Evolutionary conservation across 2,329 filamentous ascomycete species (phyloP), one percentile per base, ranked within the genome.

Genomic region (Colletotrichum aenigma): DNA sequence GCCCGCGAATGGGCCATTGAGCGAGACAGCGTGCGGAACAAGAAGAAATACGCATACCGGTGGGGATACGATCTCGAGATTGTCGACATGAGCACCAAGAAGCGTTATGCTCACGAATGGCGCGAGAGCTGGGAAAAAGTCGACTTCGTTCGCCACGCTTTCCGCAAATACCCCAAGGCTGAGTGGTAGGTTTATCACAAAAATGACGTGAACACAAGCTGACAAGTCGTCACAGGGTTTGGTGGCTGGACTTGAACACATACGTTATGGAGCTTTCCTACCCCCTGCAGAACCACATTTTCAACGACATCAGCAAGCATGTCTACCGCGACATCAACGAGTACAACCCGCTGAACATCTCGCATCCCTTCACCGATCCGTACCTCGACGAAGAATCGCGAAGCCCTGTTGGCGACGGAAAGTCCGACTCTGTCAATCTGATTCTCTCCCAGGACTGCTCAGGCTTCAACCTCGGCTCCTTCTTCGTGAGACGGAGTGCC

Each of bases 81-180:
- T 82, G 95, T 98, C 79, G 97, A 99, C 84, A 98, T 99, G 96
- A 96, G 96, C 87, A 98, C 96, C 70, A 98, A 98, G 90, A 98
- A 98, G 87, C 93, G 96, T 79, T 99, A 99, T 83, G 96, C 97
- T 32, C 97, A 99, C 86, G 97, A 99, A 86, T 99, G 97, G 97
- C 92, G 97, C 81, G 97, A 99, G 86, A 97, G 96, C 84, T 99
- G 97, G 97, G 97, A 99, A 86, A 99, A 98, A 88, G 96, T 98
- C 76, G 97, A 99, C 84, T 95, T 95, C 56, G 92, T 99, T 80
- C 93, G 96, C 76, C 94, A 95, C 76, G 93, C 94, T 60, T 93
- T 99, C 90, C 92, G 93, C 83, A 98, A 98, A 84, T 98, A 98
- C 82, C 97, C 97, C 32, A 91, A 98, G 78, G 97, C 96, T 38